These are phyloP conservation scores for Pichia membranifaciens DNA, from an alignment of 805 yeast genomes.

Conservation along the genomic window DNA sequence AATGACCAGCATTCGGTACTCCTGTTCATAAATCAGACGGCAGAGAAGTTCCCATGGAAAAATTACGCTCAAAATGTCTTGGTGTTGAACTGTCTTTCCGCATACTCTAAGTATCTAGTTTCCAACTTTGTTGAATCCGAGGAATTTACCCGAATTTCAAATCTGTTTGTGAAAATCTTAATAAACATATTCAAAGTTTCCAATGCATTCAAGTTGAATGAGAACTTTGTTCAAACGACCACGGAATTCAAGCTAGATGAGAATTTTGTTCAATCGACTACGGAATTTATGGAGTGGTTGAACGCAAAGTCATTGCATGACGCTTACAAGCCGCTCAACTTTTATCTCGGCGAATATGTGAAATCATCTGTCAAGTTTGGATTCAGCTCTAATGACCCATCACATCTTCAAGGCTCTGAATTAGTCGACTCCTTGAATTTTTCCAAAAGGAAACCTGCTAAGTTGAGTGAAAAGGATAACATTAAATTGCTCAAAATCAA, in stretches of 20 bases:
- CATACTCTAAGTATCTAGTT: constrained; percentile 11
- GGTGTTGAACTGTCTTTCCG: constrained; percentile 17
- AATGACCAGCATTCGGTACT: constrained; percentile 23
- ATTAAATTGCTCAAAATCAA: constrained; percentile 21
- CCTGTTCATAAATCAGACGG: constrained; percentile 25
- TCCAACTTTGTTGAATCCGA: background rate
- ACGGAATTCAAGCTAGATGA: constrained; percentile 14
- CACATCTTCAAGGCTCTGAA: background rate
- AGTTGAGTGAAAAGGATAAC: constrained; percentile 8
- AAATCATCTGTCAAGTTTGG: constrained; percentile 5
- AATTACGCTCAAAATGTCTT: constrained; percentile 10
- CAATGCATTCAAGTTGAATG: constrained; percentile 13
- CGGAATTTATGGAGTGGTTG: constrained; percentile 15
- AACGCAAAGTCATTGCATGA: background rate
- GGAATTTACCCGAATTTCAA: constrained; percentile 14
- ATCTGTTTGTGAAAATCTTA: constrained; percentile 23
- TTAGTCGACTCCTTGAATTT: background rate
- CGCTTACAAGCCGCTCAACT: background rate
- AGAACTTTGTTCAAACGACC: constrained; percentile 14
- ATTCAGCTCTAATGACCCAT: background rate
- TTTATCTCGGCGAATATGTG: constrained; percentile 3
- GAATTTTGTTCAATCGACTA: constrained; percentile 15
- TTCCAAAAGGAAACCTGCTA: background rate
- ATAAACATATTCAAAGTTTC: constrained; percentile 16
- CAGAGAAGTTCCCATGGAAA: constrained; percentile 22